Evolutionary conservation across 371 early-diverging fungal genomes (phyloP).

Genomic region (Batrachochytrium dendrobatidis): DNA sequence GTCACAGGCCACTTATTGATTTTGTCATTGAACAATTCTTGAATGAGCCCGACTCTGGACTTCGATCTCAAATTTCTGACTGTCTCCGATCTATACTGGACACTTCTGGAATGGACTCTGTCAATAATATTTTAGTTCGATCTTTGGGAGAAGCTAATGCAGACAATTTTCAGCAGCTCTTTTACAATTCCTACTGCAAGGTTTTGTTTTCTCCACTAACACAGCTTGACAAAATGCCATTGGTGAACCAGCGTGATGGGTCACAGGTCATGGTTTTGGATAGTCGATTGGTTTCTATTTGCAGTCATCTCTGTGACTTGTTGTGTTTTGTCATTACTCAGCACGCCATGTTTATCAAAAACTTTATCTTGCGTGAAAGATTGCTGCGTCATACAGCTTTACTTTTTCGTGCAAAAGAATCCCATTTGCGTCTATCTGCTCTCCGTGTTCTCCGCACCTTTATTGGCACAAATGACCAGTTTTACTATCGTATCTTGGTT

Average conservation of each 20-base stretch:
- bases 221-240: conserved; percentile 8
- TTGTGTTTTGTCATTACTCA: conserved; percentile 58
- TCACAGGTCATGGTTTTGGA: conserved; percentile 7
- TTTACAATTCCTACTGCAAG: conserved; percentile 58
- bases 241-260: conserved; percentile 21
- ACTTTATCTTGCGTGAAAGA: conserved; percentile 56
- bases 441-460: conserved; percentile 70
- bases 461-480: conserved; percentile 65
- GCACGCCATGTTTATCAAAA: conserved; percentile 73
- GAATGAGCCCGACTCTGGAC: conserved; percentile 49
- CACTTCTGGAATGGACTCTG: conserved; percentile 31
- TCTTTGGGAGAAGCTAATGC: conserved; percentile 31
- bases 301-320: conserved; percentile 63
- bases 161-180: conserved; percentile 63
- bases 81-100: conserved; percentile 67
- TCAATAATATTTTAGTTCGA: conserved; percentile 15
- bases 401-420: conserved; percentile 59
- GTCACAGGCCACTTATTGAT: conserved; percentile 46
- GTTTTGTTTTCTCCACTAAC: conserved; percentile 54
- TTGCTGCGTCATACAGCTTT: conserved; percentile 52
- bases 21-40: conserved; percentile 57
- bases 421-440: conserved; percentile 69
- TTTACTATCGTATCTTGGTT: conserved; percentile 62
- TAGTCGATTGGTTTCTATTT: conserved; percentile 13
- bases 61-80: conserved; percentile 65